Conservation (phyloP, 352 stramenopile species). For the Albugo laibachii region DNA sequence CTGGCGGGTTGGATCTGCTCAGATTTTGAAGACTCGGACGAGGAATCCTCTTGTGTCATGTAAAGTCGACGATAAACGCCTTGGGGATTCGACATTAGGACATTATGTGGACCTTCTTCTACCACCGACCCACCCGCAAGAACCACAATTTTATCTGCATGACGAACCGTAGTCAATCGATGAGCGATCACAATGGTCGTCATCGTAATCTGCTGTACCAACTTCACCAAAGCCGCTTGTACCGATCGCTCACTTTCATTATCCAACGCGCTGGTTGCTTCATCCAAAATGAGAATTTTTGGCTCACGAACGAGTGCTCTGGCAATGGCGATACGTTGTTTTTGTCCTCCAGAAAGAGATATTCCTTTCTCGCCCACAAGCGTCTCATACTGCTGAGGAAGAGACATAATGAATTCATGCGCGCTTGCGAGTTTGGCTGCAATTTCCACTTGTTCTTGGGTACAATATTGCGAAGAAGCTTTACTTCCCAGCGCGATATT, state of each 20-base stretch:
- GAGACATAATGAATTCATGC: constrained; percentile 42
- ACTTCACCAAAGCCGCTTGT: constrained; percentile 26
- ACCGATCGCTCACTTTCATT: constrained; percentile 46
- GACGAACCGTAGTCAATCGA: constrained; percentile 55
- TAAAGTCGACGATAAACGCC: constrained; percentile 22
- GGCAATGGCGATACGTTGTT: constrained; percentile 9
- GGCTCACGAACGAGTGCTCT: constrained; percentile 41
- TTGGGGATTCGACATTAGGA: constrained; percentile 16
- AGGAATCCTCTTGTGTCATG: constrained; percentile 3
- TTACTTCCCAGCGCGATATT: constrained; percentile 73
- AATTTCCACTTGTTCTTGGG: constrained; percentile 39
- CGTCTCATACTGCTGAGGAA: constrained; percentile 70
- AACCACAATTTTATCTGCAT: constrained; percentile 67
- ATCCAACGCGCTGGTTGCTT: constrained; percentile 60
- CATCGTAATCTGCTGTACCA: constrained; percentile 15
- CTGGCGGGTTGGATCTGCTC: not conserved
- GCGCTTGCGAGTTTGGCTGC: constrained; percentile 21
- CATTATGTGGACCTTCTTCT: constrained; percentile 23
- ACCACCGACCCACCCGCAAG: constrained; percentile 29
- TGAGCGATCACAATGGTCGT: constrained; percentile 23
- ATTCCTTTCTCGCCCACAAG: constrained; percentile 16
- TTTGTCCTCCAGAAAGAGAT: constrained; percentile 53
- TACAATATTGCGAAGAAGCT: constrained; percentile 9
- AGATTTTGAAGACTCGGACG: not conserved
- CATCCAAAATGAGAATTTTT: constrained; percentile 36